Evolutionary conservation across 495 filamentous ascomycete species (phyloP).

Genomic region (Podospora pseudoanserina): DNA sequence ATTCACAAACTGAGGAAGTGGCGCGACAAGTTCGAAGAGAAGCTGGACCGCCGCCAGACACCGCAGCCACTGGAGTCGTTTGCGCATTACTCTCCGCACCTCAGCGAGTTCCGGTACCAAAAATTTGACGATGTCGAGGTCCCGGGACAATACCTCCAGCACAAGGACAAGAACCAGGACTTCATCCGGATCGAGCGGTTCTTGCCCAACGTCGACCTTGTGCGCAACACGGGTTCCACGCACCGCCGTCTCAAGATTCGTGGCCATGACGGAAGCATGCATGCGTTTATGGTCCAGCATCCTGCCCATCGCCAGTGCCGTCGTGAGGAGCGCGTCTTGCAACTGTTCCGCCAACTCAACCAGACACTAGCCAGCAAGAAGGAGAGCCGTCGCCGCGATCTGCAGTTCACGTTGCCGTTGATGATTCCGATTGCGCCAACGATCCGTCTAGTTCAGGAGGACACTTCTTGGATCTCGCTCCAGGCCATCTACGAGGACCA

Average conservation of each 20-base stretch:
- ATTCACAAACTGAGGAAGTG: constrained; percentile 94
- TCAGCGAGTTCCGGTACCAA: constrained; percentile 94
- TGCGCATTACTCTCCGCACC: constrained; percentile 67
- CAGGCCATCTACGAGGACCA: constrained; percentile 95
- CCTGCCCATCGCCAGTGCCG: constrained; percentile 87
- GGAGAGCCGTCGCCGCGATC: constrained; percentile 86
- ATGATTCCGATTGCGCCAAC: constrained; percentile 93
- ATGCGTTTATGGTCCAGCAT: constrained; percentile 93
- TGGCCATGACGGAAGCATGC: constrained; percentile 94
- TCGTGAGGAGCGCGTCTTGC: constrained; percentile 89
- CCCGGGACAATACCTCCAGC: constrained; percentile 92
- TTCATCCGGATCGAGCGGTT: constrained; percentile 96
- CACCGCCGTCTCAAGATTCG: constrained; percentile 92
- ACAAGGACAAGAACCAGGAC: constrained; percentile 97
- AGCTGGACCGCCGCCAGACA: constrained; percentile 78
- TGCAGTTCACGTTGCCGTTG: constrained; percentile 91
- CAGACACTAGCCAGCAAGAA: constrained; percentile 83
- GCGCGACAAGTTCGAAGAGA: constrained; percentile 97
- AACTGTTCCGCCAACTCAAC: constrained; percentile 98
- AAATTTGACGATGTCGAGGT: constrained; percentile 99
- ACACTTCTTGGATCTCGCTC: constrained; percentile 87
- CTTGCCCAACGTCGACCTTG: constrained; percentile 87
- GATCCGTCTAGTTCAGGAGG: constrained; percentile 90
- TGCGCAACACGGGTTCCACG: constrained; percentile 80
- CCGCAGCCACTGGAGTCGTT: constrained; percentile 65